Conservation (phyloP, 2,329 filamentous ascomycete genomes). For the Talaromyces pinophilus region DNA sequence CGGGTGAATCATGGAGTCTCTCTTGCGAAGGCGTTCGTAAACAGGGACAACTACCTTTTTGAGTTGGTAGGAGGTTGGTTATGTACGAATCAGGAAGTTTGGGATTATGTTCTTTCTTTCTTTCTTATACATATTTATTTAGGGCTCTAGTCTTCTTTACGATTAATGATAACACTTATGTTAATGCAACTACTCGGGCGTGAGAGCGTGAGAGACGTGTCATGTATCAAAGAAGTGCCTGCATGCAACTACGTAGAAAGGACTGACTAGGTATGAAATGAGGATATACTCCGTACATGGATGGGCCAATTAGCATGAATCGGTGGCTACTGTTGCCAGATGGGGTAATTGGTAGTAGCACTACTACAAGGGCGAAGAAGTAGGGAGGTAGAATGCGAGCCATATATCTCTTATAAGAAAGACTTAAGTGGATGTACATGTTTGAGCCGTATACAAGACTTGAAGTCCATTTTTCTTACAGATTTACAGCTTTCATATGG, state of each 20-base stretch:
- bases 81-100: background rate
- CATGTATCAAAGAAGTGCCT: conserved; percentile 3
- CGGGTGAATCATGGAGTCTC: background rate
- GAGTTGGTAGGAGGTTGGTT: background rate
- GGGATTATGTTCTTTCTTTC: background rate
- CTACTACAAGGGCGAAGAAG: background rate
- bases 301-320: background rate
- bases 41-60: background rate
- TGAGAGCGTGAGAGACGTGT: background rate
- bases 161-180: background rate
- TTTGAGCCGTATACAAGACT: background rate
- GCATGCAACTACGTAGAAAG: background rate
- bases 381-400: background rate
- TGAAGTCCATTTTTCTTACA: background rate
- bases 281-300: background rate
- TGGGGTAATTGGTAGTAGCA: background rate
- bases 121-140: background rate
- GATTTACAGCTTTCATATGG: background rate
- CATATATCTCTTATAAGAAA: background rate
- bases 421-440: background rate
- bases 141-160: background rate
- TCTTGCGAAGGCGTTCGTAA: background rate
- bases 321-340: background rate
- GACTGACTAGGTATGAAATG: background rate
- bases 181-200: background rate